Evolutionary conservation across 2,329 filamentous ascomycete genomes (phyloP).

Genomic region (Hortaea sp.): DNA sequence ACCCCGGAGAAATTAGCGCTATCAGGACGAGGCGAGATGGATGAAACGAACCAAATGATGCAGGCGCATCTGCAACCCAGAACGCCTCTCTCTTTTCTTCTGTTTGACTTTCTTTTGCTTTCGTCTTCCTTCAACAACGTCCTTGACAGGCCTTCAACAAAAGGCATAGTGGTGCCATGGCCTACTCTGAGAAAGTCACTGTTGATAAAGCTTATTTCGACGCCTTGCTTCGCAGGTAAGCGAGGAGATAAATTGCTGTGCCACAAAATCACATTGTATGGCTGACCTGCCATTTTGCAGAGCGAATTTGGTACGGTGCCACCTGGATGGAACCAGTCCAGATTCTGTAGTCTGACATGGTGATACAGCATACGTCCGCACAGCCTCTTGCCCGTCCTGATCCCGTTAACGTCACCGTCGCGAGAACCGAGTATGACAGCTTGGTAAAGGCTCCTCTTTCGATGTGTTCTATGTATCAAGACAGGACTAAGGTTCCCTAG

Average conservation of each 20-base stretch:
- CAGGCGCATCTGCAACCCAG: too few relatives aligned
- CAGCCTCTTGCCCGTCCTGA: conserved; percentile 12
- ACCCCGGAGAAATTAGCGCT: too few relatives aligned
- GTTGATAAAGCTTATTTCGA: conserved; percentile 53
- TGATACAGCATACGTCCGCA: conserved; percentile 14
- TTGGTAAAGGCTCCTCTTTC: conserved; percentile 35
- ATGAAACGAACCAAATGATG: too few relatives aligned
- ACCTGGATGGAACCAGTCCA: too few relatives aligned
- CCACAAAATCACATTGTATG: neutral
- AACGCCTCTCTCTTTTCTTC: too few relatives aligned
- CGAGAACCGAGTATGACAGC: conserved; percentile 50
- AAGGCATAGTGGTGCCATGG: conserved; percentile 19
- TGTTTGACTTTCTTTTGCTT: neutral
- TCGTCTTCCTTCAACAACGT: neutral
- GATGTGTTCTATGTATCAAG: neutral
- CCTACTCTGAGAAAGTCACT: conserved; percentile 38
- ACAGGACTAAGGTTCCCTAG: conserved; percentile 11
- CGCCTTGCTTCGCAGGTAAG: conserved; percentile 52
- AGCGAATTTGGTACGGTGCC: conserved; percentile 19
- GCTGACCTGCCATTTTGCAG: conserved; percentile 14
- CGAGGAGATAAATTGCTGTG: conserved; percentile 12
- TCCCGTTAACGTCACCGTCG: conserved; percentile 40
- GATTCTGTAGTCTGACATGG: too few relatives aligned
- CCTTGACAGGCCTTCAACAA: too few relatives aligned
- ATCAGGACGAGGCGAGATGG: too few relatives aligned